A percentile compares a stretch with the other conserved stretches of the same genome.
These are phyloP conservation scores for Leccinum olivaceopallidum DNA, from an alignment of 768 basidiomycete species.

Conservation along the genomic window DNA sequence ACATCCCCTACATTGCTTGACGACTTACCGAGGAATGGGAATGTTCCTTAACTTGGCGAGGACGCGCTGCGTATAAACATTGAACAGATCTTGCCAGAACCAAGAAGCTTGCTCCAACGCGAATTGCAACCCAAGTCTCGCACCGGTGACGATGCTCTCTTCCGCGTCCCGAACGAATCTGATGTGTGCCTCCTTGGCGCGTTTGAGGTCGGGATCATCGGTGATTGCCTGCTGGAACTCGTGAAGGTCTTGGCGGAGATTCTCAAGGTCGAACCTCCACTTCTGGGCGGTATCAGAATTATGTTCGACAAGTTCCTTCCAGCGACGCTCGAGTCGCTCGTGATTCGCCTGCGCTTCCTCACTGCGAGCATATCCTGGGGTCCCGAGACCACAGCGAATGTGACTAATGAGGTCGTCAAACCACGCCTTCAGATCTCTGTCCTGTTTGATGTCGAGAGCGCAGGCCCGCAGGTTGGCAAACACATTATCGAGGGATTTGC, in stretches of 20 bases:
- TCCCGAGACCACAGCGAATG: constrained; percentile 46
- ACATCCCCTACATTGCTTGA: background rate
- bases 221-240: constrained; percentile 47
- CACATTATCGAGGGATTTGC: constrained; percentile 51
- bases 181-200: constrained; percentile 47
- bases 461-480: constrained; percentile 42
- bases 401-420: constrained; percentile 53
- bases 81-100: constrained; percentile 83
- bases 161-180: constrained; percentile 52
- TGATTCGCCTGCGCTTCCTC: constrained; percentile 44
- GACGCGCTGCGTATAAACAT: constrained; percentile 69
- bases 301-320: constrained; percentile 48
- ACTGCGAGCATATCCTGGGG: constrained; percentile 52
- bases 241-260: constrained; percentile 44
- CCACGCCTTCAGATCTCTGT: constrained; percentile 54
- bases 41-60: constrained; percentile 54
- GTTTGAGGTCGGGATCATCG: constrained; percentile 50
- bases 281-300: constrained; percentile 43
- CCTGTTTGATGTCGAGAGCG: constrained; percentile 50
- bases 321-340: constrained; percentile 48
- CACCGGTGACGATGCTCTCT: constrained; percentile 39
- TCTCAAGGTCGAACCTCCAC: constrained; percentile 53
- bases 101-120: constrained; percentile 64
- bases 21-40: constrained; percentile 64
- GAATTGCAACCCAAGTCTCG: constrained; percentile 45